These are phyloP conservation scores for Paecilomyces fulvus DNA, from an alignment of 2,329 filamentous ascomycete species.

Conservation along the genomic window DNA sequence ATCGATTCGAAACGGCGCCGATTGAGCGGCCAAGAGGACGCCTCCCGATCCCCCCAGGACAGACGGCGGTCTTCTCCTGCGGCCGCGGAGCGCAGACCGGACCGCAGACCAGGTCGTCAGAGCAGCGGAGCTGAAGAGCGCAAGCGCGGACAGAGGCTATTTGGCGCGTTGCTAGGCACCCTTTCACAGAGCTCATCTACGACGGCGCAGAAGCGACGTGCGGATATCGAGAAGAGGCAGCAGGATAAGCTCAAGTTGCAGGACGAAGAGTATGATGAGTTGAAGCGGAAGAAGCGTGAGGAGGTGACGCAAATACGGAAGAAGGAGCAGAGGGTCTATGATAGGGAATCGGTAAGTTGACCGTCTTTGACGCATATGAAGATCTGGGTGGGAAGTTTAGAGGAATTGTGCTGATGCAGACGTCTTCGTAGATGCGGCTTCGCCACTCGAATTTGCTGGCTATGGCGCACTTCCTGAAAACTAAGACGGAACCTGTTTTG, in stretches of 20 bases:
- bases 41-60: constrained; percentile 13
- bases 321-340: constrained; percentile 64
- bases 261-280: constrained; percentile 61
- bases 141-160: constrained; percentile 75
- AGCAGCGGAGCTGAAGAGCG: constrained; percentile 59
- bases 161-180: constrained; percentile 71
- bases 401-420: constrained; percentile 15
- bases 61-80: constrained; percentile 17
- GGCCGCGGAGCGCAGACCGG: constrained; percentile 8
- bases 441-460: constrained; percentile 65
- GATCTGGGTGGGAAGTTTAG: too few relatives aligned
- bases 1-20: constrained; percentile 46
- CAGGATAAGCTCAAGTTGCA: constrained; percentile 71
- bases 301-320: constrained; percentile 53
- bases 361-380: neutral
- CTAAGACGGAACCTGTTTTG: constrained; percentile 61
- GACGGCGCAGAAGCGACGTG: constrained; percentile 58
- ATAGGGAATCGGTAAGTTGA: constrained; percentile 63
- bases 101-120: constrained; percentile 11
- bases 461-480: constrained; percentile 64
- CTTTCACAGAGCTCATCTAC: constrained; percentile 63
- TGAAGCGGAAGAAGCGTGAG: constrained; percentile 57
- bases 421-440: constrained; percentile 56
- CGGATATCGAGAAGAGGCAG: constrained; percentile 75
- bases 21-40: constrained; percentile 27